These are phyloP conservation scores for Botrytis byssoidea DNA, from an alignment of 2,329 filamentous ascomycete species.

Conservation along the genomic window DNA sequence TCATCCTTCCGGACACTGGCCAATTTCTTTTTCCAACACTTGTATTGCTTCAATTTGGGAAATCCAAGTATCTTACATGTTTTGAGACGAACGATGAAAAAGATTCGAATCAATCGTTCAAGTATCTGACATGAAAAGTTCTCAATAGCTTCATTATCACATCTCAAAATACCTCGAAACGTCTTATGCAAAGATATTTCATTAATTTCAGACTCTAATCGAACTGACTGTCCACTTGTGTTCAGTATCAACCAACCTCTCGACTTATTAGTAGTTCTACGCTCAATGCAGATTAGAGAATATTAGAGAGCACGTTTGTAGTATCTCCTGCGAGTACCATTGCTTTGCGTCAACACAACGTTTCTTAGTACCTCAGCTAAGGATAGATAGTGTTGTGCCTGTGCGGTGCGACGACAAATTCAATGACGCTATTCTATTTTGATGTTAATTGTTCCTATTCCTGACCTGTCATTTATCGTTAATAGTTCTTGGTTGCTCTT, in stretches of 20 bases:
- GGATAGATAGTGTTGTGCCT: conserved; percentile 8
- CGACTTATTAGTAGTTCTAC: background rate
- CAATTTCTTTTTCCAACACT: conserved; percentile 27
- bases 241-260: background rate
- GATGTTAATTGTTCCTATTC: conserved; percentile 10
- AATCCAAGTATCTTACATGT: background rate
- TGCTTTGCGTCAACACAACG: conserved; percentile 15
- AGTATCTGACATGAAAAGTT: background rate
- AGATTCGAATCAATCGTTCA: background rate
- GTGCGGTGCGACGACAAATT: conserved; percentile 1
- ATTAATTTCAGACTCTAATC: conserved; percentile 9
- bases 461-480: conserved; percentile 13
- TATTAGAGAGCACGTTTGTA: background rate
- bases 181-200: background rate
- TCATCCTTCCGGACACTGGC: conserved; percentile 29
- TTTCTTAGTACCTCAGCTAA: conserved; percentile 2
- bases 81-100: conserved; percentile 10
- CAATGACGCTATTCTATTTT: conserved; percentile 6
- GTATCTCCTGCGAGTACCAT: conserved; percentile 6
- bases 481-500: background rate
- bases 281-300: background rate
- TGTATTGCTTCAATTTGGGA: background rate
- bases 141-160: background rate
- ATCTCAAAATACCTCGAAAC: conserved; percentile 11
- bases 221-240: background rate